These are phyloP conservation scores for Gorgonomyces haynaldii DNA, from an alignment of 192 early-diverging fungal species.

Conservation along the genomic window DNA sequence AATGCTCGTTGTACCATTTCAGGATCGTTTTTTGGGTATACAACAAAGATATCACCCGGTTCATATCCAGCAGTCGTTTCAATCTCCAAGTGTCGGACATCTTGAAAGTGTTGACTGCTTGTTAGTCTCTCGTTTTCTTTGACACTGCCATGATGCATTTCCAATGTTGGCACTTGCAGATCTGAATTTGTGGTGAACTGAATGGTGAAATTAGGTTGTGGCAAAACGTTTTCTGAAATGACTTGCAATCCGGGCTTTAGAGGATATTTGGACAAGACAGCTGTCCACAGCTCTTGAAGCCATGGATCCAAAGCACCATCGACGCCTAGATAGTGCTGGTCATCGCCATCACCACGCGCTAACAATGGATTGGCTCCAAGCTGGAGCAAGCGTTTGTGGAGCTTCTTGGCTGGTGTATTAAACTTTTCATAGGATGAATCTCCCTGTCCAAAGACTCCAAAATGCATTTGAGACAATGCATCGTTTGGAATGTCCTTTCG, in stretches of 20 bases:
- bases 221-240: conserved; percentile 32
- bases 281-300: conserved; percentile 64
- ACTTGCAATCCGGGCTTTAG: conserved; percentile 38
- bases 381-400: conserved; percentile 71
- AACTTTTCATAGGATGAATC: conserved; percentile 91
- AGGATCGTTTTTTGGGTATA: conserved; percentile 61
- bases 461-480: conserved; percentile 52
- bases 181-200: conserved; percentile 25
- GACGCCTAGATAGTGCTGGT: conserved; percentile 86
- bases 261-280: conserved; percentile 49
- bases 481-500: conserved; percentile 62
- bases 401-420: conserved; percentile 88
- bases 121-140: conserved; percentile 59
- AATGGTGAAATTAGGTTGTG: conserved; percentile 31
- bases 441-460: conserved; percentile 88
- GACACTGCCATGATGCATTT: neutral
- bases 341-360: conserved; percentile 77
- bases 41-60: conserved; percentile 70
- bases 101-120: conserved; percentile 71
- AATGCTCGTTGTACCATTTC: conserved; percentile 62
- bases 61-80: conserved; percentile 31
- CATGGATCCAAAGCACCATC: conserved; percentile 88
- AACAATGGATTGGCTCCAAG: conserved; percentile 67
- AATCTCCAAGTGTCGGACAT: conserved; percentile 78
- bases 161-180: neutral